Evolutionary conservation across 495 filamentous ascomycete genomes (phyloP).

Genomic region (Tuber aestivum): DNA sequence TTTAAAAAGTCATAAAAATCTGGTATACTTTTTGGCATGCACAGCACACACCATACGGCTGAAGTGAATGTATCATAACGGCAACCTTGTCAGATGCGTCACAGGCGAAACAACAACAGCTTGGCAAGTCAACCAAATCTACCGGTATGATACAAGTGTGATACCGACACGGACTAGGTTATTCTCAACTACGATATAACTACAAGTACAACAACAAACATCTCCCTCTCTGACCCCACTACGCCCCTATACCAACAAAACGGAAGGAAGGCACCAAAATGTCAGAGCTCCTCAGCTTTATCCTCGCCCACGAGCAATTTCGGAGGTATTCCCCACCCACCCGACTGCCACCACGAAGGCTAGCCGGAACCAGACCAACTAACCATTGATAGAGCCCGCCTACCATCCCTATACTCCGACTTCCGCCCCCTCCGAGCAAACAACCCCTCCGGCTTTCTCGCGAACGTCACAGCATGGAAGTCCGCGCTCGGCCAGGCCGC

Average conservation of each 20-base stretch:
- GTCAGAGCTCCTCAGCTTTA: conserved; percentile 22
- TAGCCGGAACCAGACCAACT: conserved; percentile 5
- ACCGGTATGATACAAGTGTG: neutral
- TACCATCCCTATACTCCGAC: conserved; percentile 91
- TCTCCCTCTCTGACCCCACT: neutral
- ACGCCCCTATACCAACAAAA: neutral
- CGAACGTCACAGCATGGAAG: conserved; percentile 81
- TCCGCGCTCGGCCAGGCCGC: conserved; percentile 63
- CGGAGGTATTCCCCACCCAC: conserved; percentile 22
- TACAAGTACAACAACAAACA: neutral
- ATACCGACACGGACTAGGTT: neutral
- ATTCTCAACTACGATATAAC: neutral
- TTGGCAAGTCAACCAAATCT: neutral
- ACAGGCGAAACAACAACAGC: neutral
- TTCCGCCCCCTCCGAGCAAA: conserved; percentile 69
- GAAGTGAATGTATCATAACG: too few relatives aligned
- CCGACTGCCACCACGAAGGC: neutral
- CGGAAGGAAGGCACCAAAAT: neutral
- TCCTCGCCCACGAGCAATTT: conserved; percentile 33
- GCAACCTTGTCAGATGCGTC: neutral
- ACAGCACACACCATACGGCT: too few relatives aligned
- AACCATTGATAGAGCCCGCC: conserved; percentile 56
- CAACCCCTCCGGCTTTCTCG: conserved; percentile 84
- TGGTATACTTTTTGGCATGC: too few relatives aligned
- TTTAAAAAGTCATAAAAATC: too few relatives aligned